Evolutionary conservation across 1,284 basidiomycete genomes (phyloP).

Genomic region (Lignosus rhinocerotis): DNA sequence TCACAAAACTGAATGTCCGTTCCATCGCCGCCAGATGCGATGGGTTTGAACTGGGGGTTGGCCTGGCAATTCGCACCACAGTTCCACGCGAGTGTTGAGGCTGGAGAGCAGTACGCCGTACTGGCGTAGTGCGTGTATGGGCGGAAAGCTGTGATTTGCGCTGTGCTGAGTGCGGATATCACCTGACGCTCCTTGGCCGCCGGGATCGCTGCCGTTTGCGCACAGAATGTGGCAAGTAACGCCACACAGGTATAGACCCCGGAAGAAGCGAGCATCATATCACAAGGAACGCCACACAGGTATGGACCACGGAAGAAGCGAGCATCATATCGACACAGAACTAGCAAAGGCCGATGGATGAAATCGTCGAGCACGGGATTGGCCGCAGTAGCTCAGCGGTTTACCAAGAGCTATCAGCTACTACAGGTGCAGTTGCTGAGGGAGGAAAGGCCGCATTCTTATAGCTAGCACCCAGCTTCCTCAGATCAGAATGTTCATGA

Average conservation of each 20-base stretch:
- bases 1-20: conserved; percentile 47
- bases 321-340: no score
- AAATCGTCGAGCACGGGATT: no score
- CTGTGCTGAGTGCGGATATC: conserved; percentile 34
- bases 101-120: conserved; percentile 37
- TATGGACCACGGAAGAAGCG: no score
- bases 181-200: conserved; percentile 6
- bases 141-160: conserved; percentile 37
- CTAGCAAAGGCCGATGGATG: no score
- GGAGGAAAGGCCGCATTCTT: not conserved
- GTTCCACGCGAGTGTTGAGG: conserved; percentile 34
- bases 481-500: not conserved
- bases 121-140: conserved; percentile 43
- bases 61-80: conserved; percentile 43
- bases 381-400: not conserved
- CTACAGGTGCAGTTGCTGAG: not conserved
- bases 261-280: not conserved
- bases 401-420: no score
- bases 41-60: conserved; percentile 53
- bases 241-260: conserved; percentile 6
- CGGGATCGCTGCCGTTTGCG: conserved; percentile 6
- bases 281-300: not conserved
- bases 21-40: conserved; percentile 66
- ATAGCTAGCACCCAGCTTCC: not conserved
- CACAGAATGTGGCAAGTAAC: conserved; percentile 8